Conservation (phyloP, 345 rosid species). For the Toxicodendron radicans region DNA sequence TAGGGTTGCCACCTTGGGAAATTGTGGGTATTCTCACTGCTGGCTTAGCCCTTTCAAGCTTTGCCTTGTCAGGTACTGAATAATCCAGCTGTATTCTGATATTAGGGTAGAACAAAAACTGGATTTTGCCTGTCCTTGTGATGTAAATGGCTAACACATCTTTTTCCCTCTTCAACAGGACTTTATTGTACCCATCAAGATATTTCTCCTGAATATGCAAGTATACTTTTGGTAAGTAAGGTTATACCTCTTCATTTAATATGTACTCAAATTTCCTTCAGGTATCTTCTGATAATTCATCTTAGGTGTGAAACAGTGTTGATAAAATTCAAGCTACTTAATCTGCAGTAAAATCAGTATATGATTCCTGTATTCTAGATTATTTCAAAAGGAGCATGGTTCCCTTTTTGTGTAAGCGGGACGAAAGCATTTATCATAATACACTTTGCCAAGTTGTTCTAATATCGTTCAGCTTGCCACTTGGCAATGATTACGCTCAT, state of each 20-base stretch:
- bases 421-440: neutral
- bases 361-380: neutral
- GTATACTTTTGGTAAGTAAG: slow-evolving; percentile 75
- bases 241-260: slow-evolving; percentile 10
- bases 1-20: slow-evolving; percentile 94
- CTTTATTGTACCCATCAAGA: slow-evolving; percentile 97
- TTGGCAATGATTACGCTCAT: neutral
- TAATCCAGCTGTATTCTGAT: slow-evolving; percentile 12
- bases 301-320: neutral
- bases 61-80: slow-evolving; percentile 79
- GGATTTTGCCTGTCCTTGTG: neutral
- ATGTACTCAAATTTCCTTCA: neutral
- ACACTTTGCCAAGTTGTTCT: neutral
- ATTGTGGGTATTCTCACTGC: slow-evolving; percentile 79
- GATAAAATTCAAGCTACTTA: neutral
- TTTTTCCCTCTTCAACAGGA: slow-evolving; percentile 37
- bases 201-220: slow-evolving; percentile 92
- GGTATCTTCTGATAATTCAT: neutral
- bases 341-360: neutral
- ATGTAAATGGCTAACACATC: neutral
- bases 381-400: neutral
- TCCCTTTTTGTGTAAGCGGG: neutral
- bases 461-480: neutral
- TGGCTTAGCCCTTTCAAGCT: slow-evolving; percentile 90
- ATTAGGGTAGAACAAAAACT: neutral